A percentile compares a stretch with the other conserved stretches of the same genome.
Conservation (phyloP, 1,139 yeast genomes). For the Suhomyces bokatorum region DNA sequence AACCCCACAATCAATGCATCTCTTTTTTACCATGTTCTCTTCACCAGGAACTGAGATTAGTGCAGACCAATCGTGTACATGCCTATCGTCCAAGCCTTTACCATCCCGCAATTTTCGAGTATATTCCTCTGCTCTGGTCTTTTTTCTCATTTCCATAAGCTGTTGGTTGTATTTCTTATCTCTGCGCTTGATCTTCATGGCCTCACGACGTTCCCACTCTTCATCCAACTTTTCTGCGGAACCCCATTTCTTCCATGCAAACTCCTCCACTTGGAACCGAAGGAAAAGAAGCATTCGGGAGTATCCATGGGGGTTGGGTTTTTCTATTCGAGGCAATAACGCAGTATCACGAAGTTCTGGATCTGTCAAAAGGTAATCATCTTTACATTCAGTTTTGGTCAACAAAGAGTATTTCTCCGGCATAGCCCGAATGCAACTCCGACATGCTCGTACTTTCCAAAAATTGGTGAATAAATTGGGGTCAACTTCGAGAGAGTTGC, state of each 20-base stretch:
- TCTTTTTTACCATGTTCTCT: conserved; percentile 48
- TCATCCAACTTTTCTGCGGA: conserved; percentile 82
- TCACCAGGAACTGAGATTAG: conserved; percentile 42
- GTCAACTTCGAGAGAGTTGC: conserved; percentile 78
- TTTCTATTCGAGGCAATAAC: conserved; percentile 74
- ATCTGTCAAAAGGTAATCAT: conserved; percentile 89
- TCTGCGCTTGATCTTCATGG: conserved; percentile 64
- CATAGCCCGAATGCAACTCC: conserved; percentile 63
- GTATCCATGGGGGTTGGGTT: conserved; percentile 94
- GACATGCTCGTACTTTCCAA: conserved; percentile 69
- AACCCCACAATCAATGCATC: conserved; percentile 83
- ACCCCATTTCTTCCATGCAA: conserved; percentile 94
- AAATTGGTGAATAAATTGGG: conserved; percentile 68
- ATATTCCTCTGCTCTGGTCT: conserved; percentile 89
- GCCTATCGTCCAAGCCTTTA: conserved; percentile 50
- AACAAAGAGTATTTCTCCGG: conserved; percentile 89
- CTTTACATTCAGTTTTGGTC: conserved; percentile 93
- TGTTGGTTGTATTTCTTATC: conserved; percentile 78
- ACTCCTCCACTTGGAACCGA: conserved; percentile 87
- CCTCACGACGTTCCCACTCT: conserved; percentile 90
- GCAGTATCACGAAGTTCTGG: conserved; percentile 78
- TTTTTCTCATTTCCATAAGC: conserved; percentile 81
- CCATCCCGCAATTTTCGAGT: conserved; percentile 69
- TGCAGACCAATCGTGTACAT: conserved; percentile 78
- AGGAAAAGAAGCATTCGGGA: conserved; percentile 91